Evolutionary conservation across 108 stramenopile species (phyloP), one percentile per base, ranked within the genome.

Genomic region (Conticribra weissflogii): DNA sequence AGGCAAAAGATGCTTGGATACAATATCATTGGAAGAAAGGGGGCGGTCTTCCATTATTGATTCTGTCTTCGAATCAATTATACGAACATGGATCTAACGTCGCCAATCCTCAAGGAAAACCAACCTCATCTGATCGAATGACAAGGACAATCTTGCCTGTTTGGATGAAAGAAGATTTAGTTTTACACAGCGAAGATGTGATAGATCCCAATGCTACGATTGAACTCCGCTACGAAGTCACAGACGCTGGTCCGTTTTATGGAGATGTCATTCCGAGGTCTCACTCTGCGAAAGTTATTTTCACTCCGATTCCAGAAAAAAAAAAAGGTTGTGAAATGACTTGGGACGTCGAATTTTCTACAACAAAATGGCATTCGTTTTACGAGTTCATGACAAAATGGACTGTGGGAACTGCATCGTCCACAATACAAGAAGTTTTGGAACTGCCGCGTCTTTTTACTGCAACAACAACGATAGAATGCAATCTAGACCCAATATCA

Each of bases 1-100:
- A 61, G 34, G 70, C 70, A n/a, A 44, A 25, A 47, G 56, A 79
- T 24, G 78, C 78, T 16, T 83, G 82, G 82, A 24, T 83, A 66
- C 68, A 78, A 12, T 50, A 83, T 28, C 78, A 79, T 53, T 83
- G 82, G 82, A 69, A 32, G 55, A 68, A 60, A 47, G 82, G 82
- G 14, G 78, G 82, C 2, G 82, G 82, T 16, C 60, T 83, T 49
- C 82, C 82, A 3, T 74, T 83, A 23, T 0, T 70, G 17, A 52
- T 78, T 45, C 22, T 62, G 14, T 50, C 33, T 12, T 15, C 1
- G 33, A 17, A 47, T 22, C 15, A 50, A 47, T 28, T 54, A 50
- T 32, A 25, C 32, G 50, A 66, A 15, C 19, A 29, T n/a, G 16
- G 69, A 49, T 18, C n/a, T n/a, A n/a, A n/a, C n/a, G n/a, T n/a